Evolutionary conservation across 805 yeast genomes (phyloP).

Genomic region (Danielozyma ontarioensis): DNA sequence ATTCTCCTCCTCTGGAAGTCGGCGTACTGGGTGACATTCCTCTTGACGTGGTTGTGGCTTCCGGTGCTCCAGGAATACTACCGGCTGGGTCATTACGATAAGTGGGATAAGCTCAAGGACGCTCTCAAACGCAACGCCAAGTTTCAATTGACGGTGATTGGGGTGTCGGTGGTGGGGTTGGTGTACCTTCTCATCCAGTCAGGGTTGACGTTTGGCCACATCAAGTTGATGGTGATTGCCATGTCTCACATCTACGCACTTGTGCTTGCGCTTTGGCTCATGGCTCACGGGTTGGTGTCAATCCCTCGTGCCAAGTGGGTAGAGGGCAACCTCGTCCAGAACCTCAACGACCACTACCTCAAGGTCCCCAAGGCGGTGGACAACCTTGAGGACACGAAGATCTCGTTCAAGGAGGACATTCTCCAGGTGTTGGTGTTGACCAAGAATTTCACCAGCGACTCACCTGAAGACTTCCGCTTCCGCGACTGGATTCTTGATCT

Average conservation of each 20-base stretch:
- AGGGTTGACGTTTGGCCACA: conserved; percentile 49
- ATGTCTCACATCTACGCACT: conserved; percentile 73
- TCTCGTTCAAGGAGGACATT: conserved; percentile 58
- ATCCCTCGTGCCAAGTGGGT: conserved; percentile 52
- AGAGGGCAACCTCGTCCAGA: conserved; percentile 24
- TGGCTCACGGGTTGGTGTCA: conserved; percentile 75
- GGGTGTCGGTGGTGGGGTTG: conserved; percentile 47
- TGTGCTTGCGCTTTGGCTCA: conserved; percentile 70
- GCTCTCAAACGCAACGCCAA: conserved; percentile 53
- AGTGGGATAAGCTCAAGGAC: conserved; percentile 43
- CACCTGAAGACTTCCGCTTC: conserved; percentile 32
- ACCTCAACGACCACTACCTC: conserved; percentile 39
- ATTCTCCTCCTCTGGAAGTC: conserved; percentile 64
- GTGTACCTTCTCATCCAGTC: conserved; percentile 53
- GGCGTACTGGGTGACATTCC: conserved; percentile 76
- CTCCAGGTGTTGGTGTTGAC: conserved; percentile 51
- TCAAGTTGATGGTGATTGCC: conserved; percentile 68
- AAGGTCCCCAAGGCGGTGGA: conserved; percentile 58
- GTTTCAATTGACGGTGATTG: conserved; percentile 56
- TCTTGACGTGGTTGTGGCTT: conserved; percentile 70
- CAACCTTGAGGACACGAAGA: conserved; percentile 55
- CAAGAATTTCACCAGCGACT: conserved; percentile 33
- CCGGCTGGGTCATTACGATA: conserved; percentile 60
- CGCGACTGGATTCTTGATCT: conserved; percentile 65
- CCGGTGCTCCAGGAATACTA: conserved; percentile 73